A percentile compares a stretch with the other conserved stretches of the same genome.
Conservation (phyloP, 176 grass and related monocot species). For the Phoenix dactylifera region DNA sequence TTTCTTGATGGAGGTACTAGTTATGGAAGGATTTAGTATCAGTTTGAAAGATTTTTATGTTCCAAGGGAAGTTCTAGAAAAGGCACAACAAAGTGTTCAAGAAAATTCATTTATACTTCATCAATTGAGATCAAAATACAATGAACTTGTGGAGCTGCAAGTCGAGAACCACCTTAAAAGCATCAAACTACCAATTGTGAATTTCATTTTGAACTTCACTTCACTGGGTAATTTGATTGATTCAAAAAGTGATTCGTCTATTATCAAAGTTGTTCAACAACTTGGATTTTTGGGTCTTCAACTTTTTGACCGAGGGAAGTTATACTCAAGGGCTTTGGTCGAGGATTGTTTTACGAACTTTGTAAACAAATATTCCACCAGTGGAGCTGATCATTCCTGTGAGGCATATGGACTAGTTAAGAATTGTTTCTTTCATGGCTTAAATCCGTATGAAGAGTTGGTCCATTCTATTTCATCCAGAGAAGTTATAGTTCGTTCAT, state of each 20-base stretch:
- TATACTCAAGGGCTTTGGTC: slow-evolving; percentile 66
- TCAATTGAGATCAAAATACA: slow-evolving; percentile 36
- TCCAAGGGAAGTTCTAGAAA: slow-evolving; percentile 42
- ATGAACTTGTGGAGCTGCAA: slow-evolving; percentile 45
- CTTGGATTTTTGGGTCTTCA: slow-evolving; percentile 83
- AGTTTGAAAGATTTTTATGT: slow-evolving; percentile 62
- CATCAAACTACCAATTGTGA: slow-evolving; percentile 46
- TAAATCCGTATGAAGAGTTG: slow-evolving; percentile 81
- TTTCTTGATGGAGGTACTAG: slow-evolving; percentile 75
- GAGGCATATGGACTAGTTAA: slow-evolving; percentile 73
- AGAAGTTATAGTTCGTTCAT: slow-evolving; percentile 85
- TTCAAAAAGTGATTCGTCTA: slow-evolving; percentile 48
- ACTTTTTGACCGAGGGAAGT: slow-evolving; percentile 63
- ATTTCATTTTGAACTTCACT: slow-evolving; percentile 49
- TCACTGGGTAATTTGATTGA: slow-evolving; percentile 53
- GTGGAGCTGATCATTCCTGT: slow-evolving; percentile 38
- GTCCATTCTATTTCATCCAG: slow-evolving; percentile 79
- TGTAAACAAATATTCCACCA: slow-evolving; percentile 44
- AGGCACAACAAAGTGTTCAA: slow-evolving; percentile 40
- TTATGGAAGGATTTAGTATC: slow-evolving; percentile 75
- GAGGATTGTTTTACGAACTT: slow-evolving; percentile 73
- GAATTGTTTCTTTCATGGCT: slow-evolving; percentile 69
- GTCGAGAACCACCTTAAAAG: slow-evolving; percentile 60
- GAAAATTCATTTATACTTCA: slow-evolving; percentile 46
- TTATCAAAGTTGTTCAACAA: slow-evolving; percentile 72